These are phyloP conservation scores for Barnettozyma californica DNA, from an alignment of 805 yeast species.

Conservation along the genomic window DNA sequence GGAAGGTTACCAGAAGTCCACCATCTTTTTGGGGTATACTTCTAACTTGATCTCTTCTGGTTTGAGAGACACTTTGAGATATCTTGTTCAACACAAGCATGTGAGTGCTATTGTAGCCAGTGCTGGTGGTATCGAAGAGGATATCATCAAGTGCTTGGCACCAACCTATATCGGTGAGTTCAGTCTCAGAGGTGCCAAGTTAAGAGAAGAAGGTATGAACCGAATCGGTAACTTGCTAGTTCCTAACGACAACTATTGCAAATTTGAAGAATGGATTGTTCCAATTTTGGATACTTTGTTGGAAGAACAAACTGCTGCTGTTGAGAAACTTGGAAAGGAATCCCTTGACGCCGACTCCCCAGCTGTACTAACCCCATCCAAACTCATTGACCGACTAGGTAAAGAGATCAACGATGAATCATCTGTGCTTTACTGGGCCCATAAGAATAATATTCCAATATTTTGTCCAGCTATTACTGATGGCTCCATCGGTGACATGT, in stretches of 20 bases:
- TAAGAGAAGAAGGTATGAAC: constrained; percentile 94
- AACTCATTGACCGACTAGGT: constrained; percentile 87
- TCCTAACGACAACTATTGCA: constrained; percentile 96
- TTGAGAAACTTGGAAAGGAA: constrained; percentile 46
- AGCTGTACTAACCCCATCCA: constrained; percentile 89
- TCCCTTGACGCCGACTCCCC: constrained; percentile 56
- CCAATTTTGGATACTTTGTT: constrained; percentile 85
- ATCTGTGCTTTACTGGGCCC: constrained; percentile 96
- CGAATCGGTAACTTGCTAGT: constrained; percentile 95
- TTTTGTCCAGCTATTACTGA: constrained; percentile 98
- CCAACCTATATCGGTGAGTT: constrained; percentile 96
- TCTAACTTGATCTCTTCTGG: constrained; percentile 95
- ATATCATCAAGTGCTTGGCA: constrained; percentile 90
- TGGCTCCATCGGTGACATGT: constrained; percentile 98
- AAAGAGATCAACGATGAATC: constrained; percentile 91
- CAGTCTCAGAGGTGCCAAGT: constrained; percentile 66
- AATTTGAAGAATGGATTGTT: constrained; percentile 97
- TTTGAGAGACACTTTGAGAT: constrained; percentile 83
- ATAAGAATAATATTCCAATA: constrained; percentile 91
- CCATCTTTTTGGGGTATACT: constrained; percentile 93
- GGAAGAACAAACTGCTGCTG: constrained; percentile 78
- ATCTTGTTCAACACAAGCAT: constrained; percentile 86
- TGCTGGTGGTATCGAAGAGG: constrained; percentile 99
- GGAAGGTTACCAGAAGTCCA: constrained; percentile 73
- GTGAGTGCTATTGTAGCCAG: constrained; percentile 94